Base-by-base conservation (phyloP, 2,329 filamentous ascomycete species). In the Cryphonectria carpinicola region DNA sequence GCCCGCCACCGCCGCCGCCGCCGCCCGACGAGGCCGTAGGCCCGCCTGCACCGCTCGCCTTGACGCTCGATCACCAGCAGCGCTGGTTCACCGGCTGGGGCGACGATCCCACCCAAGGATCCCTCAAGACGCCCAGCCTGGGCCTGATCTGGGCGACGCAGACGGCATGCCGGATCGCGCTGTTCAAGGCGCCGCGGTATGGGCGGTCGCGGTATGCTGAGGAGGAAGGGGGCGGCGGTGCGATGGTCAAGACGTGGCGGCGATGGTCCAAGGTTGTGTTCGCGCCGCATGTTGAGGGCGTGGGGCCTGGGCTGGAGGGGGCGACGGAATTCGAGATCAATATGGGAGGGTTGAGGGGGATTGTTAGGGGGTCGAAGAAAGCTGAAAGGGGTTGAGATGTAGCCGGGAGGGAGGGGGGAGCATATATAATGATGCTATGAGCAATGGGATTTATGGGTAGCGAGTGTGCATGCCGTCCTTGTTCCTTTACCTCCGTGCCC, bases 1-100 rank as follows among this genome's bases (percentile, higher is more conserved):
- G 67, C 22, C 41, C 65, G 17, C 71, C 56, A 17, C 73, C 65
- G 17, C 71, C 56, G 17, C 73, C 68, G 14, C 73, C 72, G 58
- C 77, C 78, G 19, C 75, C 77, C 7, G 76, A 76, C 35, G 76
- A 77, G 39, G 74, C 79, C 72, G 66, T 78, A 74, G 77, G 76
- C 3, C 78, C 79, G 2, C 78, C 80, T 19, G 77, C 79, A 1
- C 82, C 82, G 0, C 80, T 86, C 17, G 88, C 90, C 0, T 84
- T 98, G 52, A 87, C 89, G 43, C 87, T 98, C 11, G 91, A 97
- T 76, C 93, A 98, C 80, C 95, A 98, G 81, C 94, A 98, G 79
- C 88, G 93, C 60, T 98, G 95, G 89, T 97, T 98, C 81, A 97
- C 95, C 4, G 95, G 96, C 73, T 98, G 96, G 95, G 94, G 95